phyloP scores from a whole-genome alignment of 2,329 filamentous ascomycete genomes.

The Trichoderma arundinaceum region DNA sequence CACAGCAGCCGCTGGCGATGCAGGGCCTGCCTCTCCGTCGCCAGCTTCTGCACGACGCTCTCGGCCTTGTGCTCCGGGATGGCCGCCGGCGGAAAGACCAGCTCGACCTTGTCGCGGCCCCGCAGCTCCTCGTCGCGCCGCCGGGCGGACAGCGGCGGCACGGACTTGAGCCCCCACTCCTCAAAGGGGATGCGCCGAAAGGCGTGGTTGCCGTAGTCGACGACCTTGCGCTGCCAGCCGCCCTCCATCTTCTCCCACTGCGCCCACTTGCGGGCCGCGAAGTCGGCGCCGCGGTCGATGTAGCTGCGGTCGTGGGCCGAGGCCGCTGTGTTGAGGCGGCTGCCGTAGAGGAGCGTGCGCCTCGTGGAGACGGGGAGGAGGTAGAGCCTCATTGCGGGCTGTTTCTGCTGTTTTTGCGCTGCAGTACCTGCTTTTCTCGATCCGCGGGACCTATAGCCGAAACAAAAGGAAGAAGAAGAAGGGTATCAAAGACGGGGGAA shows the following conservation, averaged over 20 bases:
- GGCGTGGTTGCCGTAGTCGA: constrained; percentile 82
- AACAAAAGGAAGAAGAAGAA: background rate
- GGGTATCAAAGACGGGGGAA: background rate
- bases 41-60: constrained; percentile 70
- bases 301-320: constrained; percentile 56
- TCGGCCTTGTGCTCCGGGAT: constrained; percentile 69
- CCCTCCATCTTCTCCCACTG: constrained; percentile 83
- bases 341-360: constrained; percentile 90
- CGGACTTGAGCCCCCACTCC: constrained; percentile 97
- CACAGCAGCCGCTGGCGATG: constrained; percentile 79
- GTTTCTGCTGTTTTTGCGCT: too few species aligned
- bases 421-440: too few species aligned
- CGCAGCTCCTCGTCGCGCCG: constrained; percentile 67
- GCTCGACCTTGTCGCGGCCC: constrained; percentile 68
- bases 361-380: constrained; percentile 91
- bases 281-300: constrained; percentile 71
- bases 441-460: too few species aligned
- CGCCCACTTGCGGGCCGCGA: constrained; percentile 79
- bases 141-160: constrained; percentile 77
- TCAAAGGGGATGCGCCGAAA: constrained; percentile 90
- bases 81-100: constrained; percentile 76
- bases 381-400: constrained; percentile 78
- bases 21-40: constrained; percentile 78
- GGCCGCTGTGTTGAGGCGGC: constrained; percentile 65
- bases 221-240: constrained; percentile 88